These are phyloP conservation scores for Nicotiana benthamiana DNA, from an alignment of 257 asterid genomes.

Conservation along the genomic window DNA sequence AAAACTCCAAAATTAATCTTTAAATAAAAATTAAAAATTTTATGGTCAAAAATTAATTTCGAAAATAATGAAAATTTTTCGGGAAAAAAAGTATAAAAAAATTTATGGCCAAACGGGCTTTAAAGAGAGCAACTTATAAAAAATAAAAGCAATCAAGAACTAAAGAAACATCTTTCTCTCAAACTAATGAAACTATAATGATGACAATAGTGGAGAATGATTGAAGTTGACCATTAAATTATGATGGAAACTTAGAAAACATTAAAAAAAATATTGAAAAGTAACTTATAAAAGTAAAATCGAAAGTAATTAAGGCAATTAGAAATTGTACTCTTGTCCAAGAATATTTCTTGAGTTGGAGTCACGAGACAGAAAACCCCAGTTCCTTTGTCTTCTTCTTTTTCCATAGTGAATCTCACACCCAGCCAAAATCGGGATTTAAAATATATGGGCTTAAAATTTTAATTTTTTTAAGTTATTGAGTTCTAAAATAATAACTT, in stretches of 20 bases:
- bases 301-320: not conserved
- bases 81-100: too few relatives aligned
- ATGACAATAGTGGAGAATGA: not conserved
- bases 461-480: too few relatives aligned
- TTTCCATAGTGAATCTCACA: not conserved
- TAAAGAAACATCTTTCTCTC: not conserved
- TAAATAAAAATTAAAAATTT: too few relatives aligned
- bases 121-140: not conserved
- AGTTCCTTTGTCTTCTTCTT: constrained; percentile 18
- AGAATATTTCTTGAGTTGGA: constrained; percentile 1
- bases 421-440: too few relatives aligned
- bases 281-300: not conserved
- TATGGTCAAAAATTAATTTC: too few relatives aligned
- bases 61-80: too few relatives aligned
- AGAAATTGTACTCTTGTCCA: constrained; percentile 20
- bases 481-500: too few relatives aligned
- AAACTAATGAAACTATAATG: constrained; percentile 7
- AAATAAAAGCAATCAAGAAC: not conserved
- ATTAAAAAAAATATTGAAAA: not conserved
- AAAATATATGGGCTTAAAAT: too few relatives aligned
- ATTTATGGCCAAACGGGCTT: too few relatives aligned
- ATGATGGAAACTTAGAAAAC: not conserved
- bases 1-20: too few relatives aligned
- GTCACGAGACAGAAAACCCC: constrained; percentile 32
- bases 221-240: not conserved